Evolutionary conservation across 2,329 filamentous ascomycete genomes (phyloP), one percentile per base, ranked within the genome.

Genomic region (Fusarium beomiforme): DNA sequence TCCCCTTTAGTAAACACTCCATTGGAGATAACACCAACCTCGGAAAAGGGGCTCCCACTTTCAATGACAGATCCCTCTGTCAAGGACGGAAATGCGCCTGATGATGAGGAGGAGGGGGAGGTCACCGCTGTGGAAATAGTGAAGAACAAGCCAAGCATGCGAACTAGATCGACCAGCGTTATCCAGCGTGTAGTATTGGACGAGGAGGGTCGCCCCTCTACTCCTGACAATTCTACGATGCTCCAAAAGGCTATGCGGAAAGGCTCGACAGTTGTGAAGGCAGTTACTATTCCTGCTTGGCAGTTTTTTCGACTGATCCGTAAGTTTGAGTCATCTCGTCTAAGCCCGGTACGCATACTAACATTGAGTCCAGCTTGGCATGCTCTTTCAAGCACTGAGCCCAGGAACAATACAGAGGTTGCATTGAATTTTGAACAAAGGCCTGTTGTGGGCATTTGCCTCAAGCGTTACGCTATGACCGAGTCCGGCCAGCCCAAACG

Each of bases 221-320:
- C 83, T 41, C 71, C 82, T 4, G 83, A 86, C 29, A 78, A 82
- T 17, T 76, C 79, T 19, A 83, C 78, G 17, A 76, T 86, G 33
- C 78, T 84, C 42, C 81, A 83, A 67, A 83, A 79, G 79, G 81
- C 72, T 80, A 83, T 75, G 79, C 78, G 73, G 78, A 85, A 78
- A 80, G 84, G 73, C 13, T 87, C 86, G 16, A 85, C 83, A 4
- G 84, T 86, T 61, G 85, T 83, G 73, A 97, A 95, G 77, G 95
- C 97, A 75, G 92, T 98, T 17, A 91, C 95, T 64, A 97, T 98
- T 84, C 95, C 95, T 39, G 96, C 96, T 4, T 98, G 95, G 94
- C 95, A 98, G 77, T 97, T 98, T 78, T 98, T 98, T 82, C 94
- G 93, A 76, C 84, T 98, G 29, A 94, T 98, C 75, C 95, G 92